Percentiles rank a stretch among this genome's conserved stretches.
These are phyloP conservation scores for Candida silvatica DNA, from an alignment of 805 yeast species.

Conservation along the genomic window DNA sequence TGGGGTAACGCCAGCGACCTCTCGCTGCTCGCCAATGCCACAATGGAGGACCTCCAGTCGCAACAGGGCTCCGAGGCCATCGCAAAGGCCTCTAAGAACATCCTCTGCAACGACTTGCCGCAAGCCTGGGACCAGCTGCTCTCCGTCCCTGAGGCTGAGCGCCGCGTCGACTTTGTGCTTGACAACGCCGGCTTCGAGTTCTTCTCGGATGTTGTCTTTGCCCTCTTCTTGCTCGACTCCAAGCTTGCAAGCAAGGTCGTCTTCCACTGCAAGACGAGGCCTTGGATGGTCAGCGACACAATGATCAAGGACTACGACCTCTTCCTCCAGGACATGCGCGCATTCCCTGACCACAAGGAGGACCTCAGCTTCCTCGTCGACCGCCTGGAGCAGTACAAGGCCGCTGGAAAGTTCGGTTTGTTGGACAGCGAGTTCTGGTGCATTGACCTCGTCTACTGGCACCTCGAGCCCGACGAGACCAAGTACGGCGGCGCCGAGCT, in stretches of 20 bases:
- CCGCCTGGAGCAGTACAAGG: conserved; percentile 34
- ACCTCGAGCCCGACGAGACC: conserved; percentile 41
- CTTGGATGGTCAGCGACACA: conserved; percentile 98
- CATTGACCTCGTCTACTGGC: conserved; percentile 65
- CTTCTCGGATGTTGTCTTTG: conserved; percentile 70
- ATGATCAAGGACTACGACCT: conserved; percentile 70
- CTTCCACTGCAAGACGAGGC: conserved; percentile 82
- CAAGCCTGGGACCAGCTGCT: conserved; percentile 51
- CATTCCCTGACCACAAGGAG: conserved; percentile 39
- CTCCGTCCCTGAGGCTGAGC: conserved; percentile 20
- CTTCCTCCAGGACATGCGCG: conserved; percentile 44
- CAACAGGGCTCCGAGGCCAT: conserved; percentile 88
- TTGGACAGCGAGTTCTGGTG: conserved; percentile 84
- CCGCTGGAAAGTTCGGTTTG: conserved; percentile 38
- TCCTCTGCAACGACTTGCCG: conserved; percentile 67
- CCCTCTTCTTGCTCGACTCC: conserved; percentile 62
- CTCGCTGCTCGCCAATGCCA: conserved; percentile 81
- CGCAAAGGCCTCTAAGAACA: conserved; percentile 69
- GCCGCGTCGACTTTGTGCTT: conserved; percentile 71
- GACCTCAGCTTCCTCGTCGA: conserved; percentile 42
- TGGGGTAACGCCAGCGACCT: conserved; percentile 99
- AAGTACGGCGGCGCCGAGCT: conserved; percentile 52
- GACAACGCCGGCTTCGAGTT: conserved; percentile 96
- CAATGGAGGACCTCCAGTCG: conserved; percentile 80
- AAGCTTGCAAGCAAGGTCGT: conserved; percentile 56